phyloP scores from a whole-genome alignment of 352 stramenopile species.

The Phytophthora chlamydospora region DNA sequence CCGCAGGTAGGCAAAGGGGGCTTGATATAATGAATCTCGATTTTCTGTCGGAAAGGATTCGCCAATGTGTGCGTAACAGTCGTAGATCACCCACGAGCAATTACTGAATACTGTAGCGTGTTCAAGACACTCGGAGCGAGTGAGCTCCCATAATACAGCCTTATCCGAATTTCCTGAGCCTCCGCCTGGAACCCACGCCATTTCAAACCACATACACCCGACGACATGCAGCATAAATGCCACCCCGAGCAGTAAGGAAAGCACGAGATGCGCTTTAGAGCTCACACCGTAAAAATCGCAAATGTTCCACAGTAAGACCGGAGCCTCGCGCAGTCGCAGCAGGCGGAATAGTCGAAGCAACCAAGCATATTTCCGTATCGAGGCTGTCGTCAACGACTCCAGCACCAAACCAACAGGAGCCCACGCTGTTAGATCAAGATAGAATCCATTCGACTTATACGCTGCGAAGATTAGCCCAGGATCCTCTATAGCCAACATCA shows the following conservation, averaged over 20 bases:
- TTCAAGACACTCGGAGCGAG: slow-evolving; percentile 47
- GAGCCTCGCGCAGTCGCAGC: slow-evolving; percentile 47
- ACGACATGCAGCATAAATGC: slow-evolving; percentile 56
- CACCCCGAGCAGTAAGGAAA: slow-evolving; percentile 52
- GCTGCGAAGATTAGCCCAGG: slow-evolving; percentile 56
- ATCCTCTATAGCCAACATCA: slow-evolving; percentile 62
- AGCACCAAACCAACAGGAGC: slow-evolving; percentile 52
- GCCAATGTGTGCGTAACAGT: slow-evolving; percentile 1
- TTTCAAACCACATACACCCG: slow-evolving; percentile 69
- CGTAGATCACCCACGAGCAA: background rate
- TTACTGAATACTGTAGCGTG: slow-evolving; percentile 33
- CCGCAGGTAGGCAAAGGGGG: slow-evolving; percentile 66
- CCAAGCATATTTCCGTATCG: slow-evolving; percentile 39
- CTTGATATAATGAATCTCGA: slow-evolving; percentile 42
- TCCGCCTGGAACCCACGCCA: slow-evolving; percentile 25
- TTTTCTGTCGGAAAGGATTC: slow-evolving; percentile 15
- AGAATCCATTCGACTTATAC: slow-evolving; percentile 65
- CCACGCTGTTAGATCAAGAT: slow-evolving; percentile 51
- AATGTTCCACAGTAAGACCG: slow-evolving; percentile 46
- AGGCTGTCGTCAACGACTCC: slow-evolving; percentile 33
- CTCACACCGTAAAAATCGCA: slow-evolving; percentile 60
- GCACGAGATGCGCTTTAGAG: slow-evolving; percentile 52
- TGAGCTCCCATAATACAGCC: slow-evolving; percentile 19
- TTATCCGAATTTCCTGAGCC: background rate
- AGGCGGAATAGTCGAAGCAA: slow-evolving; percentile 54